A percentile compares a stretch with the other conserved stretches of the same genome.
These are phyloP conservation scores for Colletotrichum tofieldiae DNA, from an alignment of 2,329 filamentous ascomycete genomes.

Conservation along the genomic window DNA sequence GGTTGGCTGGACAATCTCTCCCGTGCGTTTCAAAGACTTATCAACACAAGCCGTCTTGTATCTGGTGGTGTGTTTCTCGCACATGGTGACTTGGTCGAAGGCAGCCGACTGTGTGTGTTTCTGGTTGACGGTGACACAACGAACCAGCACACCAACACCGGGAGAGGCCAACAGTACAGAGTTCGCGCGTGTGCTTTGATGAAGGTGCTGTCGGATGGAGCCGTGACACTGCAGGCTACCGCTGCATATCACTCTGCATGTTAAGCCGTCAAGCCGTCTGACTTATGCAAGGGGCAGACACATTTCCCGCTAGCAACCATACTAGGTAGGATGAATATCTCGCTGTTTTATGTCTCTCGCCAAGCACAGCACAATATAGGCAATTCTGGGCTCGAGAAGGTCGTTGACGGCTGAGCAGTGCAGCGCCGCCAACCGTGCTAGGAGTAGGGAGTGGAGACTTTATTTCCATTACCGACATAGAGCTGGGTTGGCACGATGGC, in stretches of 20 bases:
- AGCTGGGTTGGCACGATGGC: slow-evolving; percentile 13
- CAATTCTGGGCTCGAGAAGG: background rate
- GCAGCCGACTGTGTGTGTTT: background rate
- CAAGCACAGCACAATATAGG: background rate
- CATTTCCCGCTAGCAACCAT: background rate
- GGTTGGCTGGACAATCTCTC: slow-evolving; percentile 27
- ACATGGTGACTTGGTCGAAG: slow-evolving; percentile 2
- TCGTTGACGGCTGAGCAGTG: background rate
- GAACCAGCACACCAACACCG: background rate
- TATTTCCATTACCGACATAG: background rate
- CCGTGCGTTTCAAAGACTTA: slow-evolving; percentile 29
- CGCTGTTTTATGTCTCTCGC: background rate
- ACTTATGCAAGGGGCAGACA: slow-evolving; percentile 37
- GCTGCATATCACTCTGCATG: slow-evolving; percentile 25
- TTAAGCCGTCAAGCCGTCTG: slow-evolving; percentile 16
- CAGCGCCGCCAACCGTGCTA: background rate
- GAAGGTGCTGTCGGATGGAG: slow-evolving; percentile 15
- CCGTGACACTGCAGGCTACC: slow-evolving; percentile 14
- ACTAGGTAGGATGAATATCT: slow-evolving; percentile 1
- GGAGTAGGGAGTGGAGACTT: background rate
- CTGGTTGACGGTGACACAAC: slow-evolving; percentile 1
- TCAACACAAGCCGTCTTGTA: background rate
- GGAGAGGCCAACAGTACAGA: background rate
- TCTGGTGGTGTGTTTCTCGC: slow-evolving; percentile 6
- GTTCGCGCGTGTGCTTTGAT: background rate